These are phyloP conservation scores for Lecanicillium sp. DNA, from an alignment of 2,329 filamentous ascomycete genomes.

Conservation along the genomic window DNA sequence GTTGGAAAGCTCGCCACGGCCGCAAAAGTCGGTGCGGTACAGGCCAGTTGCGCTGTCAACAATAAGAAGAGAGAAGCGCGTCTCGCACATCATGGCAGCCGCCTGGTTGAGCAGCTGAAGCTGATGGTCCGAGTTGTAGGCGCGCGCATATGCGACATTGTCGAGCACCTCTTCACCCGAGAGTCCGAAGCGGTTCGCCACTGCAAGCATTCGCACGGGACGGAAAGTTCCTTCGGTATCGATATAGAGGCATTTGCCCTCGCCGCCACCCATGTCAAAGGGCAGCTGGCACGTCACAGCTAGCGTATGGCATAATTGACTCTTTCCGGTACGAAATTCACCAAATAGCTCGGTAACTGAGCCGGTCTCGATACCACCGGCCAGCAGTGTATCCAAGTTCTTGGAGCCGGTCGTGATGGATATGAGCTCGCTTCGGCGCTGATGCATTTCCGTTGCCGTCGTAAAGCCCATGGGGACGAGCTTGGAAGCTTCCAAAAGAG, in stretches of 20 bases:
- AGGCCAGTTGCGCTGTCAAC: conserved; percentile 94
- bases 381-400: conserved; percentile 88
- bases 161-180: conserved; percentile 96
- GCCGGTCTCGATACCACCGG: conserved; percentile 91
- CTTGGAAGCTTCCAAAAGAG: conserved; percentile 62
- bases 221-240: conserved; percentile 97
- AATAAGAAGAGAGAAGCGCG: conserved; percentile 87
- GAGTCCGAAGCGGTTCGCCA: conserved; percentile 88
- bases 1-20: conserved; percentile 93
- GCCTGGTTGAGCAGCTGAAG: conserved; percentile 91
- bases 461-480: conserved; percentile 98
- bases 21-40: conserved; percentile 93
- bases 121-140: conserved; percentile 98
- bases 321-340: conserved; percentile 96
- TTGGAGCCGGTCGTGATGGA: conserved; percentile 98
- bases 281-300: conserved; percentile 96
- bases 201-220: conserved; percentile 81
- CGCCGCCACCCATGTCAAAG: conserved; percentile 97
- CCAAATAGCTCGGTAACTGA: conserved; percentile 98
- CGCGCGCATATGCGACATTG: conserved; percentile 95
- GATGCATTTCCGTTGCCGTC: conserved; percentile 98
- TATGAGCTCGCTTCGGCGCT: conserved; percentile 90
- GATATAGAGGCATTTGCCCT: conserved; percentile 97
- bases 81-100: conserved; percentile 98
- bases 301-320: conserved; percentile 97